Conservation (phyloP, 2,329 filamentous ascomycete species). For the Pestalotiopsis sp. region DNA sequence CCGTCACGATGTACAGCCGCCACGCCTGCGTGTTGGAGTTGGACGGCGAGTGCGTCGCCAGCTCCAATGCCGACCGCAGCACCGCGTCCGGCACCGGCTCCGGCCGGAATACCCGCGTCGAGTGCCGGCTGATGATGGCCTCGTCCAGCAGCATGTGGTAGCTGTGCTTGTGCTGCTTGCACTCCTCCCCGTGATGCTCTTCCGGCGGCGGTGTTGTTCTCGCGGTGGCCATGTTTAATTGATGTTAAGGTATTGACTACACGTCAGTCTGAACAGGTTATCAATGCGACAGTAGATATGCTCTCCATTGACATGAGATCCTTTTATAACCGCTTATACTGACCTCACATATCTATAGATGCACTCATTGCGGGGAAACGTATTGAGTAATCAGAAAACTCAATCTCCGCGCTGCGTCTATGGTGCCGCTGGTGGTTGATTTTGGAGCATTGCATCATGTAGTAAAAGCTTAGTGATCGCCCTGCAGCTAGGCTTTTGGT, state of each 20-base stretch:
- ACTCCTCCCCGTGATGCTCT: background rate
- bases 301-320: background rate
- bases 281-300: background rate
- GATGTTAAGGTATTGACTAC: too few species aligned
- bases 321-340: background rate
- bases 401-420: too few species aligned
- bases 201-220: background rate
- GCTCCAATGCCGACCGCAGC: constrained; percentile 12
- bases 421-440: too few species aligned
- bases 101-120: constrained; percentile 16
- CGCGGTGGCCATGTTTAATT: background rate
- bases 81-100: constrained; percentile 11
- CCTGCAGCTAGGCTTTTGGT: background rate
- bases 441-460: background rate
- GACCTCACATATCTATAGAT: background rate
- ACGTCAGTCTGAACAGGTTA: background rate
- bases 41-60: constrained; percentile 19
- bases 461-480: background rate
- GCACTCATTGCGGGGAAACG: background rate
- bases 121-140: constrained; percentile 19
- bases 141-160: constrained; percentile 17
- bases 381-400: too few species aligned
- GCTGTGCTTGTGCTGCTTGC: background rate
- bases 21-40: constrained; percentile 23
- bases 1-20: constrained; percentile 18